Evolutionary conservation across 2,329 filamentous ascomycete species (phyloP).

Genomic region (Scedosporium dehoogii): DNA sequence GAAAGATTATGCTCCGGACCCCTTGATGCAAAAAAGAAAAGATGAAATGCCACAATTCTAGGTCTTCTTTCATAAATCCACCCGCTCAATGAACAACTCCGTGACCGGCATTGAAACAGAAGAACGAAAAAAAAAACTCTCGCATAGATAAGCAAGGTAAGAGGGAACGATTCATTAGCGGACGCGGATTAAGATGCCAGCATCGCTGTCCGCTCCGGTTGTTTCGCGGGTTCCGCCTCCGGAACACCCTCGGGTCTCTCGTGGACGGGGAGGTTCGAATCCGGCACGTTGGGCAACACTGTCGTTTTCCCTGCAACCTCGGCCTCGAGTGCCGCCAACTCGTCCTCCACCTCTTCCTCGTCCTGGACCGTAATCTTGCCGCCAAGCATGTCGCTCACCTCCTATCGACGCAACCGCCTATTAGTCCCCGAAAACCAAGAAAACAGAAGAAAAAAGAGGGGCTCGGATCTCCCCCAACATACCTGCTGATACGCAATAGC

Average conservation of each 20-base stretch:
- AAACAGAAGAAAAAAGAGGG: background rate
- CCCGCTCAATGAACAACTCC: background rate
- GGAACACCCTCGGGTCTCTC: background rate
- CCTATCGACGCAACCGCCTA: constrained; percentile 36
- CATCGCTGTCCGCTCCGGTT: constrained; percentile 7
- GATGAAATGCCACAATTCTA: background rate
- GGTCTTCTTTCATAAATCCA: background rate
- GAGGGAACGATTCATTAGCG: background rate
- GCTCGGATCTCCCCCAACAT: constrained; percentile 4
- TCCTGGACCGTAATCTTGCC: constrained; percentile 86
- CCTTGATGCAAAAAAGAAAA: constrained; percentile 1
- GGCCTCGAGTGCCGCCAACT: constrained; percentile 69
- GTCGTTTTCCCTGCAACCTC: constrained; percentile 16
- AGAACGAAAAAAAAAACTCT: background rate
- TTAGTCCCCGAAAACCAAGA: background rate
- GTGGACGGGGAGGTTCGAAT: constrained; percentile 9
- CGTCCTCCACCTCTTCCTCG: constrained; percentile 96
- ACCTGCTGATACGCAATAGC: constrained; percentile 87
- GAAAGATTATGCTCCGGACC: background rate
- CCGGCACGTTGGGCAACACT: constrained; percentile 18
- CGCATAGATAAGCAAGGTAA: background rate
- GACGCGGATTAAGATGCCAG: constrained; percentile 13
- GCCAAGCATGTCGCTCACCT: constrained; percentile 84
- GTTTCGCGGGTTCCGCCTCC: background rate
- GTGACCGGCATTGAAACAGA: background rate